Percentiles rank a stretch among this genome's conserved stretches.
These are phyloP conservation scores for Paramecium primaurelia DNA, from an alignment of 73 alveolate genomes.

Conservation along the genomic window DNA sequence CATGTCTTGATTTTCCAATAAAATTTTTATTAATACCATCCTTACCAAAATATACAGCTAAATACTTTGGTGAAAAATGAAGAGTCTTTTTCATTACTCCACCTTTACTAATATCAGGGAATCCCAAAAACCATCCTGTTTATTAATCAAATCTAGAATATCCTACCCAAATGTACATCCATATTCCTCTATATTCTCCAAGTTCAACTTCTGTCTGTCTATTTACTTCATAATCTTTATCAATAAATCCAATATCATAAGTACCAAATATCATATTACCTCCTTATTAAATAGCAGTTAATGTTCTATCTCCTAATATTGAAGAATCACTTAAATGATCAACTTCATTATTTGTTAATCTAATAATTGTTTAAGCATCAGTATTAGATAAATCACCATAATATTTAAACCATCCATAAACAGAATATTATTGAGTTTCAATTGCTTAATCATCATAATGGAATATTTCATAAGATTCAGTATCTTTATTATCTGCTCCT, in stretches of 20 bases:
- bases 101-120: neutral
- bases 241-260: slow-evolving; percentile 35
- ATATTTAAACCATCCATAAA: slow-evolving; percentile 45
- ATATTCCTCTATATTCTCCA: slow-evolving; percentile 39
- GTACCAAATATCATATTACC: neutral
- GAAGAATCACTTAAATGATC: neutral
- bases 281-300: neutral
- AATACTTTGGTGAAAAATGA: slow-evolving; percentile 27
- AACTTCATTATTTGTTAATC: slow-evolving; percentile 22
- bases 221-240: neutral
- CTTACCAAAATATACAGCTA: neutral
- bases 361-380: neutral
- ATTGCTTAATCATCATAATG: neutral
- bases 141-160: neutral
- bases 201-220: neutral
- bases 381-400: neutral
- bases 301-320: slow-evolving; percentile 30
- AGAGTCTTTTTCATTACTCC: neutral
- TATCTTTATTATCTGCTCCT: neutral
- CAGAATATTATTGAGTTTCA: slow-evolving; percentile 18
- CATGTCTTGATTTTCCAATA: neutral
- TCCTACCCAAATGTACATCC: slow-evolving; percentile 36
- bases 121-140: slow-evolving; percentile 30
- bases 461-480: neutral
- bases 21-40: neutral